Base-by-base conservation (phyloP, 805 yeast species). In the Priceomyces castillae region DNA sequence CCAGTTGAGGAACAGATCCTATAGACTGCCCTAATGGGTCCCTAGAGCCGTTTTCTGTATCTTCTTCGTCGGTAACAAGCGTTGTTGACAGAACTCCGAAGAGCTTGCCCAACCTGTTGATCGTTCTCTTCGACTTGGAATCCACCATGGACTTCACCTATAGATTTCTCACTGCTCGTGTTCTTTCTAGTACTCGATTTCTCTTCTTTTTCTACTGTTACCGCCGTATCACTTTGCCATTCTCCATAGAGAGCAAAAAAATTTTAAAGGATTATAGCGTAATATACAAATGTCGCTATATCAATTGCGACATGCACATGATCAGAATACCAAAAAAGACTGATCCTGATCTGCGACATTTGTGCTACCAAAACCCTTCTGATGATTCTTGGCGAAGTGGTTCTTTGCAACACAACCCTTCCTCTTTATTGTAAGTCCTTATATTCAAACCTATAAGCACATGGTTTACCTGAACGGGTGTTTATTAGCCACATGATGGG, bases 71-170 rank as follows among this genome's bases (percentile, higher is more conserved):
- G n/a, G 17, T 37, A 34, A 20, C 39, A 22, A 46, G 42, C 42
- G 51, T 52, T 12, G 53, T 47, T 12, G 48, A 45, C 36, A 51
- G 51, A 9, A 56, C 53, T 30, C 54, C 56, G 44, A 57, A 57
- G 26, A 57, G 50, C 40, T 55, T 57, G 31, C 59, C 56, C 28
- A 55, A 35, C 40, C 52, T 57, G 25, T 46, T 46, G 20, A 53
- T 45, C 19, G 57, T 50, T 30, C 48, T 52, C 43, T 51, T 52
- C 19, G 54, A 50, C 39, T 54, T 48, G n/a, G 47, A 44, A 36
- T 51, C 54, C 31, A 46, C 52, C 54, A 49, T 49, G 40, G 43
- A 37, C 34, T 38, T 26, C 35, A 17, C 14, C 16, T 28, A 26
- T 36, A 22, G 15, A 10, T 14, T 14, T 3, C 18, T 14, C 30